Evolutionary conservation across 371 early-diverging fungal species (phyloP).

Genomic region (Mortierella sp.): DNA sequence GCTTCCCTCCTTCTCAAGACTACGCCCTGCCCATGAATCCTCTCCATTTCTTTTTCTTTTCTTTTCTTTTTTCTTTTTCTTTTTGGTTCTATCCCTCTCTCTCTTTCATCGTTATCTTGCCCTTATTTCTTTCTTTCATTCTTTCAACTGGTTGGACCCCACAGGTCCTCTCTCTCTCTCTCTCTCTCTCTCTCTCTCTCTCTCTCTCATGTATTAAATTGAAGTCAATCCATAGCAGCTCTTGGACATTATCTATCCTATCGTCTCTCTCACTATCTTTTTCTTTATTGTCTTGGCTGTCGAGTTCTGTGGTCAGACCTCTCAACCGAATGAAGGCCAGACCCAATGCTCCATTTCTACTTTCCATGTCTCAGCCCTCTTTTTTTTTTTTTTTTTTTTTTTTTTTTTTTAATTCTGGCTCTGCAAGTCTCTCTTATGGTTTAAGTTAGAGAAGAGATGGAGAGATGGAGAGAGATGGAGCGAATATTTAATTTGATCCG

Average conservation of each 20-base stretch:
- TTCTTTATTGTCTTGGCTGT: too few relatives aligned
- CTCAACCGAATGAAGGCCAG: too few relatives aligned
- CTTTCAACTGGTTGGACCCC: background rate
- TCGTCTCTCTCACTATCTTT: too few relatives aligned
- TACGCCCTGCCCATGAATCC: too few relatives aligned
- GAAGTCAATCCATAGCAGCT: too few relatives aligned
- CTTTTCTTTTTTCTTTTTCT: background rate
- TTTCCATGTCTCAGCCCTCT: too few relatives aligned
- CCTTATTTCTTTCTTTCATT: background rate
- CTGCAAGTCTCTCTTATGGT: background rate
- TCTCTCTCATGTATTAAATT: background rate
- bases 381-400: background rate
- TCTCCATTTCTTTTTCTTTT: background rate
- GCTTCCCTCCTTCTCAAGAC: too few relatives aligned
- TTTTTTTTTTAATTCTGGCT: background rate
- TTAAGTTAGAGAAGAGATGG: too few relatives aligned
- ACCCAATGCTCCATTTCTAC: too few relatives aligned
- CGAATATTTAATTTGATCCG: background rate
- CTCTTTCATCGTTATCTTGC: background rate
- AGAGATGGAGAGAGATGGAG: background rate
- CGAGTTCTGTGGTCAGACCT: too few relatives aligned
- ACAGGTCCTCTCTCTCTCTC: background rate
- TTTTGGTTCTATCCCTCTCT: background rate
- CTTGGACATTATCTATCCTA: too few relatives aligned
- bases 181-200: background rate